Evolutionary conservation across 305 asterid species (phyloP).

Genomic region (Lippia alba): DNA sequence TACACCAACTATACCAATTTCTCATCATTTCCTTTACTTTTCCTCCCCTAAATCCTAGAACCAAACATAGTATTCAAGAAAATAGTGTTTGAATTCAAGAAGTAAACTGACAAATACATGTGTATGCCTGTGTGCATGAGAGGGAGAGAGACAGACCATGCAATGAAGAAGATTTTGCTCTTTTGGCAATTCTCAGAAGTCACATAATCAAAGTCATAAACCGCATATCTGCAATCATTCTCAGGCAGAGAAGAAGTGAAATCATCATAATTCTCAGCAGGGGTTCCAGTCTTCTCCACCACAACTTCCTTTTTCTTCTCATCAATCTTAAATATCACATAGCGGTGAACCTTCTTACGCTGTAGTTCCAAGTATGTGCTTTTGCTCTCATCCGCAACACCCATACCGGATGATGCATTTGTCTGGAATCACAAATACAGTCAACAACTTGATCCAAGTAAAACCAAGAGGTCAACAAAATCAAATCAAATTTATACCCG

Average conservation of each 20-base stretch:
- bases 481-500: neutral
- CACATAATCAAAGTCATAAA: constrained; percentile 75
- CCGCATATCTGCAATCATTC: constrained; percentile 82
- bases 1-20: no score
- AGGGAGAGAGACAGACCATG: constrained; percentile 52
- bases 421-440: constrained; percentile 37
- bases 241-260: constrained; percentile 72
- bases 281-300: constrained; percentile 77
- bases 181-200: constrained; percentile 82
- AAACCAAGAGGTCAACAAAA: neutral
- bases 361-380: constrained; percentile 65
- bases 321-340: constrained; percentile 76
- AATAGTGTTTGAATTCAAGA: neutral
- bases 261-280: constrained; percentile 72
- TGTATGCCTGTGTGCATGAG: neutral
- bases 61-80: neutral
- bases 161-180: constrained; percentile 84
- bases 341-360: constrained; percentile 66
- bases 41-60: neutral
- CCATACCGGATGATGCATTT: constrained; percentile 75
- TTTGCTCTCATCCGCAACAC: constrained; percentile 70
- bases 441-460: constrained; percentile 7
- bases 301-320: constrained; percentile 79
- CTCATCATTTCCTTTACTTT: neutral
- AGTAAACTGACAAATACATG: no score